Evolutionary conservation across 208 protist genomes (phyloP).

Genomic region (Herpetomonas tarakana): DNA sequence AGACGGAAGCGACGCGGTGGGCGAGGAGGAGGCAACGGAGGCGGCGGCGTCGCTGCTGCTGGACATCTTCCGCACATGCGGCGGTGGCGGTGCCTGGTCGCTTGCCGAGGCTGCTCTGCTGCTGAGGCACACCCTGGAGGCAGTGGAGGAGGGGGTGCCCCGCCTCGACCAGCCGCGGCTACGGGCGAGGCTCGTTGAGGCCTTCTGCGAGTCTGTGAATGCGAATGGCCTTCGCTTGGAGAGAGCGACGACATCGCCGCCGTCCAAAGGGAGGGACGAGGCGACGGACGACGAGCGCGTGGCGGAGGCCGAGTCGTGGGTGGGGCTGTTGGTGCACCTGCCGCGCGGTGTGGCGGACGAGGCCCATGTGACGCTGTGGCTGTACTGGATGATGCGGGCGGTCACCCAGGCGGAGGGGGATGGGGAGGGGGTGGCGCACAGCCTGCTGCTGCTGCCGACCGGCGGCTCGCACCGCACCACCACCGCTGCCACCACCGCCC

Average conservation of each 20-base stretch:
- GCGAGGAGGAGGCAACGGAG: too few relatives aligned
- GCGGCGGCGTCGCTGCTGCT: too few relatives aligned
- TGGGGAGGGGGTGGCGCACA: too few relatives aligned
- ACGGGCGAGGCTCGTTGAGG: background rate
- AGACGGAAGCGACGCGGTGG: too few relatives aligned
- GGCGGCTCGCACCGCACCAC: background rate
- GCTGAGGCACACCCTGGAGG: too few relatives aligned
- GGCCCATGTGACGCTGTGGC: conserved; percentile 22
- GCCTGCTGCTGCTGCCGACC: background rate
- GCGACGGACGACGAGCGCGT: too few relatives aligned
- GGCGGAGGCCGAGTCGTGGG: conserved; percentile 19
- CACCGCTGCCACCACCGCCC: background rate
- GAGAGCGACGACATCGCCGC: background rate
- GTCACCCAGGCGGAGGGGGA: conserved; percentile 5
- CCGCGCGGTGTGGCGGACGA: conserved; percentile 17
- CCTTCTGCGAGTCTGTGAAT: background rate
- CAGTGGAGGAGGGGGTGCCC: too few relatives aligned
- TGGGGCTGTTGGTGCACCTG: conserved; percentile 17
- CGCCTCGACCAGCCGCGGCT: too few relatives aligned
- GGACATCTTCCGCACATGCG: too few relatives aligned
- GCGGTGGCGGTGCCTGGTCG: too few relatives aligned
- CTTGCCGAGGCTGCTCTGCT: too few relatives aligned
- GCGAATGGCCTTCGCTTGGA: background rate
- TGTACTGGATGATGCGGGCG: conserved; percentile 29
- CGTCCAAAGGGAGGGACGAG: too few relatives aligned